A percentile compares a stretch with the other conserved stretches of the same genome.
Evolutionary conservation across 768 basidiomycete genomes (phyloP).

Genomic region (Amanita rubescens): DNA sequence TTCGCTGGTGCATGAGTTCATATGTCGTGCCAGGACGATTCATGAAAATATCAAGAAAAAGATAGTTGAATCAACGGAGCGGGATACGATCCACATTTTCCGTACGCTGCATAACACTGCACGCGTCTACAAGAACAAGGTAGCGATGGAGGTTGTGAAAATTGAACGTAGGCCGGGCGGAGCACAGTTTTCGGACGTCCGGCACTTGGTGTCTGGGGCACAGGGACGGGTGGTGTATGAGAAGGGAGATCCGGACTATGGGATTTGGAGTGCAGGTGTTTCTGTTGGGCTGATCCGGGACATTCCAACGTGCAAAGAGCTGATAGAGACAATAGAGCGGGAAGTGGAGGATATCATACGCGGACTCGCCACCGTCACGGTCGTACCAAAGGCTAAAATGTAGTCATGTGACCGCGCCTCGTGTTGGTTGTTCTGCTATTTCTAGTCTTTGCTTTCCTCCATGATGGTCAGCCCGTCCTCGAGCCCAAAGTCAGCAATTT

Average conservation of each 20-base stretch:
- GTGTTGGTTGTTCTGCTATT: neutral
- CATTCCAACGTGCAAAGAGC: constrained; percentile 71
- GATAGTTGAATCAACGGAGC: constrained; percentile 78
- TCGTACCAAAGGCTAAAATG: constrained; percentile 29
- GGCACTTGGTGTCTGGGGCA: constrained; percentile 66
- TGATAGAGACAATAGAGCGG: constrained; percentile 61
- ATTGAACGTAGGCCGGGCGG: constrained; percentile 78
- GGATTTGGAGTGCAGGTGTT: constrained; percentile 76
- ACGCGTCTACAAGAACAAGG: constrained; percentile 81
- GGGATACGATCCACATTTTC: constrained; percentile 86
- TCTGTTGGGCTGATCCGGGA: constrained; percentile 71
- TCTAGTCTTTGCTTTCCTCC: neutral
- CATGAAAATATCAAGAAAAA: constrained; percentile 87
- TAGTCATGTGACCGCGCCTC: constrained; percentile 18
- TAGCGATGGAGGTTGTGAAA: constrained; percentile 77
- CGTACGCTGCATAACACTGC: constrained; percentile 79
- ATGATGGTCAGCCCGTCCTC: constrained; percentile 10
- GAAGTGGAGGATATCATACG: constrained; percentile 68
- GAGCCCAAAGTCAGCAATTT: constrained; percentile 10
- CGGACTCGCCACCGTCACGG: constrained; percentile 21
- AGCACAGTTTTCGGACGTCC: constrained; percentile 80
- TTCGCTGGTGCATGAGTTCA: neutral
- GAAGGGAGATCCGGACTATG: constrained; percentile 77
- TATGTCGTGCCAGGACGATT: constrained; percentile 46
- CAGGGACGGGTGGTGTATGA: constrained; percentile 74